A percentile compares a stretch with the other conserved stretches of the same genome.
These are phyloP conservation scores for Sedum album DNA, from an alignment of 164 flowering plant genomes.

Conservation along the genomic window DNA sequence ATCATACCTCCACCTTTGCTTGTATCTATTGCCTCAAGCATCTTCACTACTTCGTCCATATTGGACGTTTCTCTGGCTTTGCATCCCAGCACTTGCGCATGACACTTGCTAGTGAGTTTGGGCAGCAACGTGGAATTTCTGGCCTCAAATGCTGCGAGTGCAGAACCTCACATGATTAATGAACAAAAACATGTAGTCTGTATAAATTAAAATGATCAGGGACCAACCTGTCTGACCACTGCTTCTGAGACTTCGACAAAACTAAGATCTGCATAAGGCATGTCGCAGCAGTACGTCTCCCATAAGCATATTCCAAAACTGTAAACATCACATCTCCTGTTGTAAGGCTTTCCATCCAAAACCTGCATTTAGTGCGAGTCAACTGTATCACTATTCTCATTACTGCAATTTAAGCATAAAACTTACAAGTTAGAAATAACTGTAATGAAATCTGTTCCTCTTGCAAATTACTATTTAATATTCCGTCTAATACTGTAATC, in stretches of 20 bases:
- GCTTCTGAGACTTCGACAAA: constrained; percentile 40
- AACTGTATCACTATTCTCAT: neutral
- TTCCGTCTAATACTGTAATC: neutral
- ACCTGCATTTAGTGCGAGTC: constrained; percentile 19
- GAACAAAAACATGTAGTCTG: neutral
- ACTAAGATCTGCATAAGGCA: constrained; percentile 48
- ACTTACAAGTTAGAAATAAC: neutral
- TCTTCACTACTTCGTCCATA: constrained; percentile 74
- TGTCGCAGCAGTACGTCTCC: constrained; percentile 58
- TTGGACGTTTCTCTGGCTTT: constrained; percentile 65
- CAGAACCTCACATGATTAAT: neutral
- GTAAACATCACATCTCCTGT: constrained; percentile 45
- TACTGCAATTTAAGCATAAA: neutral
- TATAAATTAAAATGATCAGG: too few species aligned
- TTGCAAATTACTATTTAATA: neutral
- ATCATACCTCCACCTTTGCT: constrained; percentile 96
- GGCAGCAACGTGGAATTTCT: constrained; percentile 80
- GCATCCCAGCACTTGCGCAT: constrained; percentile 89
- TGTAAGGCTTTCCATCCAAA: constrained; percentile 42
- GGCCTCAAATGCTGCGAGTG: constrained; percentile 56
- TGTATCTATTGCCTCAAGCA: constrained; percentile 80
- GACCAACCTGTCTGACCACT: constrained; percentile 36
- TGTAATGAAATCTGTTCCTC: neutral
- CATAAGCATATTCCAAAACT: constrained; percentile 60
- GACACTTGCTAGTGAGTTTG: constrained; percentile 53